Conservation (phyloP, 768 basidiomycete genomes). For the Lactarius pseudohatsudake region DNA sequence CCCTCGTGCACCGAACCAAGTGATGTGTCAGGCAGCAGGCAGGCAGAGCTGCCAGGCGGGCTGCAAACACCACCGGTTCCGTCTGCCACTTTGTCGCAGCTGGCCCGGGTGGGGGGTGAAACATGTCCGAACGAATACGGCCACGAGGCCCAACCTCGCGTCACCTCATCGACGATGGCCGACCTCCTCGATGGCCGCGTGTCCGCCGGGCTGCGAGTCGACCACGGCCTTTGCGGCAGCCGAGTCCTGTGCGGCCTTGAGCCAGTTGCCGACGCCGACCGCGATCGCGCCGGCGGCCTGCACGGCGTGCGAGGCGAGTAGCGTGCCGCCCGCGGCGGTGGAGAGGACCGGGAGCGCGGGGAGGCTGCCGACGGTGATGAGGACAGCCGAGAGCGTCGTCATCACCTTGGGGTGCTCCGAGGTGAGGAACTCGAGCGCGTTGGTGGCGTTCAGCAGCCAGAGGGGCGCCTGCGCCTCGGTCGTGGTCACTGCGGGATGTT, state of each 20-base stretch:
- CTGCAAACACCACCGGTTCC: background rate
- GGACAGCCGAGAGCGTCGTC: constrained; percentile 71
- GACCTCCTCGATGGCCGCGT: constrained; percentile 20
- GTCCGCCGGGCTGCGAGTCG: constrained; percentile 8
- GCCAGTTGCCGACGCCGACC: constrained; percentile 63
- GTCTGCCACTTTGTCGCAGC: background rate
- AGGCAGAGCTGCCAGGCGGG: background rate
- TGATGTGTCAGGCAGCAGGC: background rate
- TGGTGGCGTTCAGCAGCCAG: constrained; percentile 77
- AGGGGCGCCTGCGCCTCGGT: constrained; percentile 60
- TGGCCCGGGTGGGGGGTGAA: background rate
- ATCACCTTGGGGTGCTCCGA: constrained; percentile 75
- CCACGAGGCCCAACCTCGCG: background rate
- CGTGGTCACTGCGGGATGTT: constrained; percentile 37
- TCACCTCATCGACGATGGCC: background rate
- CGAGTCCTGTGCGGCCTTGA: constrained; percentile 49
- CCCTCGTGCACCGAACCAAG: background rate
- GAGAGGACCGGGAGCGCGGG: constrained; percentile 69
- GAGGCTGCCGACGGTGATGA: constrained; percentile 76
- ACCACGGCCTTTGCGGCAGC: constrained; percentile 10
- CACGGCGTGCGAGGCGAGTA: constrained; percentile 69
- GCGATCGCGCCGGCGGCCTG: constrained; percentile 81
- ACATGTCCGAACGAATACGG: background rate
- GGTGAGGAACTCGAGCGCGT: constrained; percentile 70
- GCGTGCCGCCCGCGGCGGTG: constrained; percentile 68